Evolutionary conservation across 2,329 filamentous ascomycete species (phyloP).

Genomic region (Venturia effusa): DNA sequence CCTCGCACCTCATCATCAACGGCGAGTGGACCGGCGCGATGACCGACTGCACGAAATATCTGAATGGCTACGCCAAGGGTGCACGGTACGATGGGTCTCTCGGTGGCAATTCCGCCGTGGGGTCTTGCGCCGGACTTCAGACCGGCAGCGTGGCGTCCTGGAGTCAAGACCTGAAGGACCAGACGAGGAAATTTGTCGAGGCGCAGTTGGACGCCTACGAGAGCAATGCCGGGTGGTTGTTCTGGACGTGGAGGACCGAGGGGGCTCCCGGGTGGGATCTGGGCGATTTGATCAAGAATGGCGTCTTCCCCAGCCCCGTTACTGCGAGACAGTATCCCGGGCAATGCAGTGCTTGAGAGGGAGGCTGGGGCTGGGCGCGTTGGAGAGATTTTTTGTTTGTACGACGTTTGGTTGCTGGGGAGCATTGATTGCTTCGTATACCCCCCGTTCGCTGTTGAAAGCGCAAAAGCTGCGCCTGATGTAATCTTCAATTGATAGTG

Average conservation of each 20-base stretch:
- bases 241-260: conserved; percentile 98
- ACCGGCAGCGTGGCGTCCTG: conserved; percentile 64
- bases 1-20: conserved; percentile 35
- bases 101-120: conserved; percentile 53
- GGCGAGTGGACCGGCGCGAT: conserved; percentile 38
- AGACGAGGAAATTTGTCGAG: conserved; percentile 80
- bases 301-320: conserved; percentile 38
- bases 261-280: conserved; percentile 35
- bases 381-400: too few species aligned
- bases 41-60: conserved; percentile 37
- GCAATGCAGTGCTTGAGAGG: neutral
- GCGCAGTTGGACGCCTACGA: conserved; percentile 95
- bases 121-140: conserved; percentile 62
- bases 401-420: neutral
- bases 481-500: too few species aligned
- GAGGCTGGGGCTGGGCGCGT: neutral
- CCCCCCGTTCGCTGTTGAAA: neutral
- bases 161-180: conserved; percentile 66
- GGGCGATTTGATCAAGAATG: conserved; percentile 29
- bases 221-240: conserved; percentile 92
- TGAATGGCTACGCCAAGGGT: conserved; percentile 37
- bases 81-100: conserved; percentile 74
- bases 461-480: too few species aligned
- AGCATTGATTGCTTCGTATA: neutral
- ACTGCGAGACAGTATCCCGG: conserved; percentile 24